Evolutionary conservation across 805 yeast genomes (phyloP), one percentile per base, ranked within the genome.

Genomic region (Candida hispaniensis): DNA sequence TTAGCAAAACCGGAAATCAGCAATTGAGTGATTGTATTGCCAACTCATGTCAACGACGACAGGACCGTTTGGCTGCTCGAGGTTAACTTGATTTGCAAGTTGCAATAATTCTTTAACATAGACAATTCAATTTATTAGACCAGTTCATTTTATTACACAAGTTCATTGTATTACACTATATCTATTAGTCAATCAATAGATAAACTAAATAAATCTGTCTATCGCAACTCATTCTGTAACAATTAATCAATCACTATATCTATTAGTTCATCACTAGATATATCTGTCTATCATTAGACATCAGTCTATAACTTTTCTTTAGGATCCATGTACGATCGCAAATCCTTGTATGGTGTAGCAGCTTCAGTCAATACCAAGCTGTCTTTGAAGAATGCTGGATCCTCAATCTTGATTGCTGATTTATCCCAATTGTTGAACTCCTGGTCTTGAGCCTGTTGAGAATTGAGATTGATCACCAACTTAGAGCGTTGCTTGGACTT

Each of bases 381-480:
- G 12, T 71, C 55, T 53, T 77, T 78, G 64, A 81, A 79, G 16
- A 56, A 62, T 2, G 70, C 73, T 15, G 67, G 52, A 42, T 63
- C 59, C 1, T 52, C 50, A 41, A 75, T 62, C 9, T 55, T 34
- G 23, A 54, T 51, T 7, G 79, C 33, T 10, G 35, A 22, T 18
- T 40, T 39, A 8, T 34, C 15, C 15, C 36, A 26, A 14, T 30
- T 34, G 14, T 35, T 43, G 11, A 14, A 17, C 14, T 38, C 25
- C 28, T 36, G 30, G 6, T 14, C 38, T 15, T 40, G 38, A 11
- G 45, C 39, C 14, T 28, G 39, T 24, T 69, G 75, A 4, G 93
- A 72, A 47, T 72, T 67, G 50, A 85, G 62, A 48, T 78, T 80
- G 11, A 79, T 66, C 16, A 74, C 64, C 14, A 76, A 50, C 47